These are phyloP conservation scores for Huiozyma sinensis DNA, from an alignment of 805 yeast genomes.

Conservation along the genomic window DNA sequence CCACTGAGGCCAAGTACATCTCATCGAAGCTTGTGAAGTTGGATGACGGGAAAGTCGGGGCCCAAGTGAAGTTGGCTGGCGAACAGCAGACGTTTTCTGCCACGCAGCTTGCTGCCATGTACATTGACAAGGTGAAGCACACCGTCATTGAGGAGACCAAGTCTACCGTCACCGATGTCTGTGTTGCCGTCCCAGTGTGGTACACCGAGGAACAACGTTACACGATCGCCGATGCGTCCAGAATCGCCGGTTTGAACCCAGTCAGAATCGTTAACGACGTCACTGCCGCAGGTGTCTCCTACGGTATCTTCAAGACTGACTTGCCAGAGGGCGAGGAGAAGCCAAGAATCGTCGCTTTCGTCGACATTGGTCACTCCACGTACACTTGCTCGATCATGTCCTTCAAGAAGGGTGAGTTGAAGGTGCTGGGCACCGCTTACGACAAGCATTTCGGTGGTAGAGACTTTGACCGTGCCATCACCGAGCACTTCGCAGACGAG, in stretches of 20 bases:
- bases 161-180: conserved; percentile 68
- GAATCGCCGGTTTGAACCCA: conserved; percentile 94
- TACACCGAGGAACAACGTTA: conserved; percentile 95
- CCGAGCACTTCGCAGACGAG: conserved; percentile 89
- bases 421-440: conserved; percentile 81
- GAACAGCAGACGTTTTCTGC: conserved; percentile 70
- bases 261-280: conserved; percentile 95
- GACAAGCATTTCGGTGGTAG: conserved; percentile 98
- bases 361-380: conserved; percentile 95
- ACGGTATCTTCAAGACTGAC: conserved; percentile 96
- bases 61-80: conserved; percentile 77
- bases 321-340: conserved; percentile 75
- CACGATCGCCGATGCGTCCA: conserved; percentile 90
- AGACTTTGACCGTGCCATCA: conserved; percentile 86
- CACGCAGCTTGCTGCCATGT: conserved; percentile 91
- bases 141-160: conserved; percentile 75
- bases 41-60: conserved; percentile 66
- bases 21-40: conserved; percentile 62
- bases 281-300: conserved; percentile 98
- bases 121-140: conserved; percentile 78
- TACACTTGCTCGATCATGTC: conserved; percentile 84
- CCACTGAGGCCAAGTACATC: conserved; percentile 61
- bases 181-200: conserved; percentile 95
- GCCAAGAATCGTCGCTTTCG: conserved; percentile 80
- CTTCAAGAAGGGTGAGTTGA: conserved; percentile 92